A percentile compares a stretch with the other conserved stretches of the same genome.
Evolutionary conservation across 345 rosid species (phyloP).

Genomic region (Hibiscus syriacus): DNA sequence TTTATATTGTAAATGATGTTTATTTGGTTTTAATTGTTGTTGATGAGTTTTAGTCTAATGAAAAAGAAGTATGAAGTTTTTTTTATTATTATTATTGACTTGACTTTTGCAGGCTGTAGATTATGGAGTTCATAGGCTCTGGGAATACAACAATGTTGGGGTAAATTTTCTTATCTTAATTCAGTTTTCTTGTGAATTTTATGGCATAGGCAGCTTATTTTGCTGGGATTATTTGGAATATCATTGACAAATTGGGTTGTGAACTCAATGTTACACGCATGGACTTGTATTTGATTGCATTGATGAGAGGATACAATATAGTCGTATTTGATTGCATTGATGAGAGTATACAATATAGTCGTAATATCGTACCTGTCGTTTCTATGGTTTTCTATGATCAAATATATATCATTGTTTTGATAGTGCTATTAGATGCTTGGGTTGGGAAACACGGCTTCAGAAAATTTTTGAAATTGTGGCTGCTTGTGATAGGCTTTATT

Average conservation of each 20-base stretch:
- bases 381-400: background rate
- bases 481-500: background rate
- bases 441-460: background rate
- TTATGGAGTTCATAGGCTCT: slow-evolving; percentile 84
- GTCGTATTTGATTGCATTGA: background rate
- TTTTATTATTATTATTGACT: background rate
- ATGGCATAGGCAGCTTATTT: background rate
- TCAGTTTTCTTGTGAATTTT: background rate
- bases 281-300: background rate
- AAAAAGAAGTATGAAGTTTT: background rate
- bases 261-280: background rate
- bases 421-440: background rate
- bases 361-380: background rate
- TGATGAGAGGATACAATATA: background rate
- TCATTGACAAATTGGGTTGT: background rate
- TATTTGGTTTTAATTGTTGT: background rate
- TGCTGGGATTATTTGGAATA: background rate
- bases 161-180: slow-evolving; percentile 25
- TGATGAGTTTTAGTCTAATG: background rate
- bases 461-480: background rate
- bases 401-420: background rate
- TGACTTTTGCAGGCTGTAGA: slow-evolving; percentile 73
- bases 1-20: background rate
- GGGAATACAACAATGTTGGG: slow-evolving; percentile 93
- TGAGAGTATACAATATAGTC: background rate